Conservation (phyloP, 75 land plant species). For the Picea glauca region DNA sequence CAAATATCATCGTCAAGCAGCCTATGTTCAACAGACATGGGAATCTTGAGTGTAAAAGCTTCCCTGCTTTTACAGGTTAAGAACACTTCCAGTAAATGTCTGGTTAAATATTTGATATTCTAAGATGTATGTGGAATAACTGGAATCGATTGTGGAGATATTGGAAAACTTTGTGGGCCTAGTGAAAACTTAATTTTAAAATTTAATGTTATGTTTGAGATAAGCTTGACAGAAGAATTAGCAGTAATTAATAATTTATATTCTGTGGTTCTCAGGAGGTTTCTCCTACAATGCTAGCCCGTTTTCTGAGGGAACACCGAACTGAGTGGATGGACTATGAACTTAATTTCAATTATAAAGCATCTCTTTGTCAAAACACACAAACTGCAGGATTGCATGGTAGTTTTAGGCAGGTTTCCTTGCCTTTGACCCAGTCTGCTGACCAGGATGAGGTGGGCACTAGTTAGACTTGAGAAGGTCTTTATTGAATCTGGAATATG, state of each 20-base stretch:
- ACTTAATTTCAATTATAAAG: constrained; percentile 23
- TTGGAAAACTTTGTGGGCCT: neutral
- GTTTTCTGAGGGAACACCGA: constrained; percentile 46
- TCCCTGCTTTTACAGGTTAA: constrained; percentile 44
- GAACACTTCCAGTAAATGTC: neutral
- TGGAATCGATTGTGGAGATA: neutral
- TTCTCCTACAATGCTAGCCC: constrained; percentile 41
- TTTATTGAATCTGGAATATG: neutral
- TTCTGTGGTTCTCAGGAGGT: constrained; percentile 34
- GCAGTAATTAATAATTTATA: neutral
- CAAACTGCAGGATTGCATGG: constrained; percentile 3
- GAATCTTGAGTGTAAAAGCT: constrained; percentile 43
- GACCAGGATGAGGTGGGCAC: constrained; percentile 39
- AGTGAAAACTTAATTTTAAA: neutral
- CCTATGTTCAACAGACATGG: constrained; percentile 27
- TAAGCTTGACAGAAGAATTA: neutral
- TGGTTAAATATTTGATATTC: neutral
- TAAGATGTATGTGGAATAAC: neutral
- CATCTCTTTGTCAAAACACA: constrained; percentile 18
- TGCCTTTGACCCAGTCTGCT: constrained; percentile 13
- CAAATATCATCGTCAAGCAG: constrained; percentile 21
- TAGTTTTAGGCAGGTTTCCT: constrained; percentile 11
- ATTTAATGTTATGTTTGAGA: neutral
- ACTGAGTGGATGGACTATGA: constrained; percentile 49
- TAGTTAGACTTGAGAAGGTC: neutral